Percentiles rank a stretch among this genome's conserved stretches.
Conservation (phyloP, 2,329 filamentous ascomycete genomes). For the Fusarium cyanostomum region DNA sequence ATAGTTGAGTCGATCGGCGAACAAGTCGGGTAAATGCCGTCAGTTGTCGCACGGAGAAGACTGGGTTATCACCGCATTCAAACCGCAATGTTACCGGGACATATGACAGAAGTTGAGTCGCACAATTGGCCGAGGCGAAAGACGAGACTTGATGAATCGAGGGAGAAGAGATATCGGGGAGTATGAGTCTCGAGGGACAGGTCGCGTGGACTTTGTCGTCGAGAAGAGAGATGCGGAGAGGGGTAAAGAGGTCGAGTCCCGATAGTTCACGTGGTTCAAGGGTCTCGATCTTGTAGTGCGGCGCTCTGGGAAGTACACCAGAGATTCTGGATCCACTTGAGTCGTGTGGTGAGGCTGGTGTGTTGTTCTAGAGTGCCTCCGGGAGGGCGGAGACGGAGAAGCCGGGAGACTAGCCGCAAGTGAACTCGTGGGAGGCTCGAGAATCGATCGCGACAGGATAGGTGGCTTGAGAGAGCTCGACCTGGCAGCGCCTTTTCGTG, state of each 20-base stretch:
- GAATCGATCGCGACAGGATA: conserved; percentile 15
- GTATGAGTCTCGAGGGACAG: not conserved
- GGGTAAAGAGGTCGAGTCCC: conserved; percentile 28
- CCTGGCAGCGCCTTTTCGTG: not conserved
- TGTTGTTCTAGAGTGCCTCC: conserved; percentile 29
- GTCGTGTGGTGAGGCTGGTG: conserved; percentile 26
- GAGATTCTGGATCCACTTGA: conserved; percentile 34
- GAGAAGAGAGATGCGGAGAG: conserved; percentile 14
- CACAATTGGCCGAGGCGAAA: not conserved
- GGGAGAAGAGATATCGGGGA: conserved; percentile 14
- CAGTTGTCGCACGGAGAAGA: conserved; percentile 17
- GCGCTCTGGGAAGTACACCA: conserved; percentile 23
- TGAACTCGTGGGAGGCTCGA: conserved; percentile 1
- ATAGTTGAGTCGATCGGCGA: not conserved
- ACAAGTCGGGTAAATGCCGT: conserved; percentile 9
- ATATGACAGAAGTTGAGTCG: conserved; percentile 2
- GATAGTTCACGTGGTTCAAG: conserved; percentile 40
- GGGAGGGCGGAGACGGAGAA: conserved; percentile 33
- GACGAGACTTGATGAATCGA: conserved; percentile 3
- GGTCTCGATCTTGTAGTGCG: conserved; percentile 30
- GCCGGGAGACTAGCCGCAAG: conserved; percentile 32
- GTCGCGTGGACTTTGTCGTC: conserved; percentile 22
- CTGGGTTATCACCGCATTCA: conserved; percentile 19
- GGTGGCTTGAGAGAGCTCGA: conserved; percentile 16
- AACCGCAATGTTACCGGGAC: not conserved